phyloP scores from a whole-genome alignment of 2,329 filamentous ascomycete genomes.

The Microdochium trichocladiopsis region DNA sequence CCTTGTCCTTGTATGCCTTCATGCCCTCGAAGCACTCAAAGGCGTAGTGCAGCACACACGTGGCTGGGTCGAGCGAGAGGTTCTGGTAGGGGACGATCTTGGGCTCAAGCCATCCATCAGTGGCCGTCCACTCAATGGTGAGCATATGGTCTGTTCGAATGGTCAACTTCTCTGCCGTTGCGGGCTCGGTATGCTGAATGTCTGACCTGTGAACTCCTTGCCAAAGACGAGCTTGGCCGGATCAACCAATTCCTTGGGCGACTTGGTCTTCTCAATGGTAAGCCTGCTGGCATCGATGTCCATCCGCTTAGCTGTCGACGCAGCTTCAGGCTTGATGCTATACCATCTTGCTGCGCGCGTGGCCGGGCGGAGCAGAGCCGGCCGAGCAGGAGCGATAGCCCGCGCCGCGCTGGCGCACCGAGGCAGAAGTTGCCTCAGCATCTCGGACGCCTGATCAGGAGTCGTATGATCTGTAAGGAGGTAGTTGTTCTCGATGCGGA shows the following conservation, averaged over 20 bases:
- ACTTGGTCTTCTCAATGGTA: slow-evolving; percentile 63
- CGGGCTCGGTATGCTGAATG: not conserved
- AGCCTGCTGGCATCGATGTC: slow-evolving; percentile 75
- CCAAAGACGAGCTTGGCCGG: slow-evolving; percentile 86
- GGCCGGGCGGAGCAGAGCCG: slow-evolving; percentile 23
- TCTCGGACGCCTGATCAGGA: too few species aligned
- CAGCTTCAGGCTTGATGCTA: slow-evolving; percentile 45
- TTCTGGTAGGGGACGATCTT: slow-evolving; percentile 93
- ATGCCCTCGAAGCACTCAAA: slow-evolving; percentile 98
- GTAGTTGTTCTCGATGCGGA: not conserved
- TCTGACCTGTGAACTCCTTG: slow-evolving; percentile 75
- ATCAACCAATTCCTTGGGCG: slow-evolving; percentile 67
- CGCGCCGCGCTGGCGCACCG: slow-evolving; percentile 29
- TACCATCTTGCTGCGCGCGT: slow-evolving; percentile 33
- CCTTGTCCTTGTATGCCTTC: slow-evolving; percentile 93
- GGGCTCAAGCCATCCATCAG: slow-evolving; percentile 75
- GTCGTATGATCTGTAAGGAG: not conserved
- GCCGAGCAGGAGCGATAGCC: slow-evolving; percentile 16
- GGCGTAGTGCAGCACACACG: slow-evolving; percentile 97
- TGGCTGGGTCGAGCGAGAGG: slow-evolving; percentile 90
- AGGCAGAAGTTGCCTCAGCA: slow-evolving; percentile 39
- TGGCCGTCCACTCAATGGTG: slow-evolving; percentile 83
- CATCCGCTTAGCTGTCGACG: slow-evolving; percentile 45
- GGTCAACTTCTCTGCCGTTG: not conserved
- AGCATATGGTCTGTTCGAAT: slow-evolving; percentile 81